phyloP scores from a whole-genome alignment of 2,329 filamentous ascomycete genomes.

The Cercospora sesami region DNA sequence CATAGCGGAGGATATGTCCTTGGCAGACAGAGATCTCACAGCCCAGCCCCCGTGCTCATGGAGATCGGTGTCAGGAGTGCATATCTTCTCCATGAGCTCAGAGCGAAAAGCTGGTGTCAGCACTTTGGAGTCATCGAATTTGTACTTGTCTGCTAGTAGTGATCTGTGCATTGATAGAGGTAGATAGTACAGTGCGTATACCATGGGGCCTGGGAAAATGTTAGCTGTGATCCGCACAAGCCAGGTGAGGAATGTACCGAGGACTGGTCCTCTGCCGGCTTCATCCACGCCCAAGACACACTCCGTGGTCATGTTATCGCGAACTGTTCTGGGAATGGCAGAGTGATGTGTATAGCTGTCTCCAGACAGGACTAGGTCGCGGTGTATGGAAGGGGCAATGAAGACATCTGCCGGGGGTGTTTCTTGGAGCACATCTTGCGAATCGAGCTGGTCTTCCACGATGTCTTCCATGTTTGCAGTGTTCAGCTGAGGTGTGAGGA shows the following conservation, averaged over 20 bases:
- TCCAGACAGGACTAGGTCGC: slow-evolving; percentile 43
- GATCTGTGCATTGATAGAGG: slow-evolving; percentile 64
- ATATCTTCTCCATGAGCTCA: slow-evolving; percentile 69
- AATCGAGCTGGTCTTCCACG: slow-evolving; percentile 35
- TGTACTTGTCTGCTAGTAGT: slow-evolving; percentile 74
- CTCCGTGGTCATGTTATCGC: slow-evolving; percentile 51
- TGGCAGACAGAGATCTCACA: slow-evolving; percentile 74
- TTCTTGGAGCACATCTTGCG: slow-evolving; percentile 38
- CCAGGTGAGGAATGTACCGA: too few species aligned
- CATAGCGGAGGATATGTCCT: slow-evolving; percentile 79
- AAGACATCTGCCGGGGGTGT: slow-evolving; percentile 44
- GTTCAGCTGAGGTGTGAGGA: neutral
- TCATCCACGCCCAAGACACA: slow-evolving; percentile 90
- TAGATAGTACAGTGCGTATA: slow-evolving; percentile 71
- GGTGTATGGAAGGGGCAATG: slow-evolving; percentile 50
- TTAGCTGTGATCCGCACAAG: too few species aligned
- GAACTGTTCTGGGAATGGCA: slow-evolving; percentile 44
- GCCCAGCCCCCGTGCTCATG: slow-evolving; percentile 77
- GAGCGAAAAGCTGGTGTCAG: slow-evolving; percentile 79
- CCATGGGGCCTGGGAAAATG: slow-evolving; percentile 57
- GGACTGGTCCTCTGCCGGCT: slow-evolving; percentile 88
- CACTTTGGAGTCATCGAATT: slow-evolving; percentile 94
- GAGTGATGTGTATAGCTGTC: slow-evolving; percentile 53
- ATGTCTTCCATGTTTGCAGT: slow-evolving; percentile 32
- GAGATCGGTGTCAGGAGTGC: slow-evolving; percentile 61